Base-by-base conservation (phyloP, 352 stramenopile genomes). In the Globisporangium parvum region DNA sequence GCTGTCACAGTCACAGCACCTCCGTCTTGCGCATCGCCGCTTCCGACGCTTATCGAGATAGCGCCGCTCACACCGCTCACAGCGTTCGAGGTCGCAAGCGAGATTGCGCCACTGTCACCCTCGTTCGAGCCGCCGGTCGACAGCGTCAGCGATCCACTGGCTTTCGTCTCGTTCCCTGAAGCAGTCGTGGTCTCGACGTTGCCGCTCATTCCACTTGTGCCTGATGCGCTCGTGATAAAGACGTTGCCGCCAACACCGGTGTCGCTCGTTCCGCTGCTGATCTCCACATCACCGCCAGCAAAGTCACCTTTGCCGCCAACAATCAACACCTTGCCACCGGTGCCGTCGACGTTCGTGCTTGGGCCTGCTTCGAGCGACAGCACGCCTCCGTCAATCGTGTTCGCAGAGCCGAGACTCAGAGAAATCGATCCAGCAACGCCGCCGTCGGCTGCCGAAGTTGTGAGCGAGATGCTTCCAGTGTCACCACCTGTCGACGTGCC, bases 351-450 rank as follows among this genome's bases (percentile, higher is more conserved):
- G 35, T 66, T 66, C 12, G 37, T 51, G 40, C 59, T 73, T 48
- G 59, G 42, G 0, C 68, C 67, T 14, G 71, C 67, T 17, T 57
- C 57, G 17, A 80, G 28, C 3, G 55, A 59, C 31, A 80, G 24
- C 0, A 54, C 49, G 9, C 71, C 71, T 0, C 71, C 71, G 17
- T 41, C 46, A 10, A 57, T 33, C 10, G 56, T 63, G 23, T 71
- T 50, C 3, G 59, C 60, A 44, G 60, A 51, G 21, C 71, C 71
- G 31, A 77, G 55, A 24, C 55, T 63, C 0, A 77, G 33, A 14
- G 51, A 63, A n/a, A 80, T 65, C 15, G 52, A 53, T 8, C 71
- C 71, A 21, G 65, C 67, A 37, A 65, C 53, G 10, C 71, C 71
- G 44, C 58, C 63, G 48, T 66, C 35, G 6, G 65, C 67, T 20